A percentile compares a stretch with the other conserved stretches of the same genome.
phyloP scores from a whole-genome alignment of 108 stramenopile species.

The Cyclotella sp. region DNA sequence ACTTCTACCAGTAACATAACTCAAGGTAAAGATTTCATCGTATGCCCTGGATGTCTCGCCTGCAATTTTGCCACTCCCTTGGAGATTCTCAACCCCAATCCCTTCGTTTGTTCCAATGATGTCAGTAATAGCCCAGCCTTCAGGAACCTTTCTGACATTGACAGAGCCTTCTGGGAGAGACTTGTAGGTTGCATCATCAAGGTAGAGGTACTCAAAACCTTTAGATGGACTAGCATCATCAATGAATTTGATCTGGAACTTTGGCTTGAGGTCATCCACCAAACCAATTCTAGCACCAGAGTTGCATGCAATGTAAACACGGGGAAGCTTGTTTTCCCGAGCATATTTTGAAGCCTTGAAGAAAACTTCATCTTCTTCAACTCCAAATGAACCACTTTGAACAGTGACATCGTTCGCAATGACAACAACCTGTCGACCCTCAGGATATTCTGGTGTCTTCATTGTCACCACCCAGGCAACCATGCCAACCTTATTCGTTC shows the following conservation, averaged over 20 bases:
- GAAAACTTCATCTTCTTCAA: constrained; percentile 95
- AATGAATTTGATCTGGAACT: constrained; percentile 94
- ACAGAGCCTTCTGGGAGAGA: constrained; percentile 88
- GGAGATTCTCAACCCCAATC: constrained; percentile 98
- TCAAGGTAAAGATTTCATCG: constrained; percentile 97
- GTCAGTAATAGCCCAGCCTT: constrained; percentile 92
- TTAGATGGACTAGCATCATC: constrained; percentile 87
- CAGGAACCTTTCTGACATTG: constrained; percentile 82
- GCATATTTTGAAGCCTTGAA: constrained; percentile 92
- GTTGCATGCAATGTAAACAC: constrained; percentile 97
- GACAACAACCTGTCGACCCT: constrained; percentile 95
- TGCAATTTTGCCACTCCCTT: constrained; percentile 98
- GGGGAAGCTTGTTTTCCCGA: constrained; percentile 89
- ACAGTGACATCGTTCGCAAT: constrained; percentile 99
- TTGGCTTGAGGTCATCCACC: constrained; percentile 95
- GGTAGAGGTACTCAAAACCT: constrained; percentile 98
- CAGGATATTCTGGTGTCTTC: constrained; percentile 98
- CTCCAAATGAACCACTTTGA: constrained; percentile 97
- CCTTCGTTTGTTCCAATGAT: constrained; percentile 95
- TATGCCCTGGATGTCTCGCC: constrained; percentile 97
- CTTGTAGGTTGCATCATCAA: constrained; percentile 92
- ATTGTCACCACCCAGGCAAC: constrained; percentile 91
- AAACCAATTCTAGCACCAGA: constrained; percentile 98
- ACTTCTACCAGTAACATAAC: constrained; percentile 96
- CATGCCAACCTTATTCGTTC: constrained; percentile 98